A percentile compares a stretch with the other conserved stretches of the same genome.
phyloP scores from a whole-genome alignment of 2,329 filamentous ascomycete species.

The Aureobasidium sp. region DNA sequence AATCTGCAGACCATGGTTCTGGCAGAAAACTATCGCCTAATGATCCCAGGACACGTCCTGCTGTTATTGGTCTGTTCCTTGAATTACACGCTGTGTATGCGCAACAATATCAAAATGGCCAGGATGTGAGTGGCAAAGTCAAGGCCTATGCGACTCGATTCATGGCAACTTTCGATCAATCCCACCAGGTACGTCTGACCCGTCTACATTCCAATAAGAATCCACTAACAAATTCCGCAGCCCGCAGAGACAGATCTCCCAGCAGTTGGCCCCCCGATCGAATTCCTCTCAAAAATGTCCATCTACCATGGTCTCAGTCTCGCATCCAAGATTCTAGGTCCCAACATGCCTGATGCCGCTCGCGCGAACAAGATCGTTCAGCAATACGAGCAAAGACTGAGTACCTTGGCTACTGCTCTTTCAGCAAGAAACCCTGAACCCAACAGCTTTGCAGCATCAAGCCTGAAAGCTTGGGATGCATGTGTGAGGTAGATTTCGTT shows the following conservation, averaged over 20 bases:
- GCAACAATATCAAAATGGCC: constrained; percentile 35
- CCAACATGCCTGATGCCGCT: constrained; percentile 31
- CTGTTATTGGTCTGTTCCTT: constrained; percentile 46
- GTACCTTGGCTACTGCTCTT: neutral
- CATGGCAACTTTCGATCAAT: constrained; percentile 33
- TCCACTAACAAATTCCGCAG: constrained; percentile 2
- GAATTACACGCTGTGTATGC: constrained; percentile 48
- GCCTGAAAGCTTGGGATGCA: constrained; percentile 1
- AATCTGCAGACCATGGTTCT: constrained; percentile 43
- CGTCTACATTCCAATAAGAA: no score
- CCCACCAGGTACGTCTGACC: constrained; percentile 16
- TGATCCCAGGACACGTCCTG: constrained; percentile 39
- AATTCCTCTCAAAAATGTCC: constrained; percentile 38
- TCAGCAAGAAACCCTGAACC: neutral
- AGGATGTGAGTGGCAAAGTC: constrained; percentile 43
- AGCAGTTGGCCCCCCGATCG: constrained; percentile 24
- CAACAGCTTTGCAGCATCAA: constrained; percentile 5
- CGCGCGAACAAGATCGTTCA: constrained; percentile 17
- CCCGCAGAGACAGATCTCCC: constrained; percentile 22
- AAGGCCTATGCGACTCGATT: constrained; percentile 44
- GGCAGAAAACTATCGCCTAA: constrained; percentile 25
- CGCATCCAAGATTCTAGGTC: constrained; percentile 44
- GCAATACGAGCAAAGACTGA: constrained; percentile 16
- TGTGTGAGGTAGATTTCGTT: neutral
- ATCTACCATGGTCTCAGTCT: constrained; percentile 51